phyloP scores from a whole-genome alignment of 352 stramenopile genomes.

The Globisporangium nunn region DNA sequence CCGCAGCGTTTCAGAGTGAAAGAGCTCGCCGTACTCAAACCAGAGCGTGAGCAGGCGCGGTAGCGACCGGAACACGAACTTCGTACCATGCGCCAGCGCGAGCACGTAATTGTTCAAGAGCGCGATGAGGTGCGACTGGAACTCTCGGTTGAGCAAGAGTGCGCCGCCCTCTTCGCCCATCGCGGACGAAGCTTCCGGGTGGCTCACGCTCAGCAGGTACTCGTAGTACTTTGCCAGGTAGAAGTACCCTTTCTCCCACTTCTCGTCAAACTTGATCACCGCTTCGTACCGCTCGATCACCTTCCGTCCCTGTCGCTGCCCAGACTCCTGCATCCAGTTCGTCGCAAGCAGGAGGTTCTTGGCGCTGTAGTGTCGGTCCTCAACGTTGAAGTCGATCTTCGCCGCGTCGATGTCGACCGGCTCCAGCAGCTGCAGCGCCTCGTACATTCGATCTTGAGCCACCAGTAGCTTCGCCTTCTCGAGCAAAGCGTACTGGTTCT shows the following conservation, averaged over 20 bases:
- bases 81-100: slow-evolving; percentile 77
- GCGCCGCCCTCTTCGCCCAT: slow-evolving; percentile 31
- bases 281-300: slow-evolving; percentile 93
- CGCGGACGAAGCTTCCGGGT: slow-evolving; percentile 25
- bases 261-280: slow-evolving; percentile 90
- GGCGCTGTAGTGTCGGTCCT: slow-evolving; percentile 67
- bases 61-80: slow-evolving; percentile 96
- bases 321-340: slow-evolving; percentile 94
- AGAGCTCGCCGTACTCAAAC: slow-evolving; percentile 93
- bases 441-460: slow-evolving; percentile 76
- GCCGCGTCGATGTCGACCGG: slow-evolving; percentile 71
- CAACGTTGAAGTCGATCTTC: slow-evolving; percentile 67
- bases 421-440: slow-evolving; percentile 79
- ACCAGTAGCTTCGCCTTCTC: slow-evolving; percentile 82
- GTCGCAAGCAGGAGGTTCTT: slow-evolving; percentile 91
- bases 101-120: slow-evolving; percentile 94
- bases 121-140: slow-evolving; percentile 73
- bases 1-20: slow-evolving; percentile 28
- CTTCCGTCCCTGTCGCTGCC: slow-evolving; percentile 90
- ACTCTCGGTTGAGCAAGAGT: slow-evolving; percentile 44
- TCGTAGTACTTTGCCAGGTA: slow-evolving; percentile 89
- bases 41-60: slow-evolving; percentile 95
- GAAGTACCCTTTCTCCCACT: slow-evolving; percentile 93
- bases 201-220: slow-evolving; percentile 77
- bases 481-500: slow-evolving; percentile 63